These are phyloP conservation scores for Wickerhamiella pararugosa DNA, from an alignment of 1,139 yeast species.

Conservation along the genomic window DNA sequence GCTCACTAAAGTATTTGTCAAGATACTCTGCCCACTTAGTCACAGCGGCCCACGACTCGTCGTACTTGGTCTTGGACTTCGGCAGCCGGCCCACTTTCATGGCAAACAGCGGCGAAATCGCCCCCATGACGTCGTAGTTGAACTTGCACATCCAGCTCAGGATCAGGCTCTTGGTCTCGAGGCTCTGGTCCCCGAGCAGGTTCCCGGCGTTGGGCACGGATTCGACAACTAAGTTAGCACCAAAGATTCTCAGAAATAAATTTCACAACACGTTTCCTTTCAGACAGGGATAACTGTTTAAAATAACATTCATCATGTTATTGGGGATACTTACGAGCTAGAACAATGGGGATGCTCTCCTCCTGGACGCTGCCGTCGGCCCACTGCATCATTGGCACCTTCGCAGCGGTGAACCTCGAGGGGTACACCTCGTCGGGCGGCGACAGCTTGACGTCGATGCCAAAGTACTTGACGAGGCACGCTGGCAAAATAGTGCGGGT, in stretches of 20 bases:
- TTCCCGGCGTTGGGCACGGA: conserved; percentile 1
- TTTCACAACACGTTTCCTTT: conserved; percentile 16
- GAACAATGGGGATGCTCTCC: conserved; percentile 61
- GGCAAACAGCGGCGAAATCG: conserved; percentile 27
- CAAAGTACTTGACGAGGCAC: conserved; percentile 54
- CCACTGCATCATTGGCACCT: conserved; percentile 63
- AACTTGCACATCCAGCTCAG: conserved; percentile 72
- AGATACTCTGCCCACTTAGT: conserved; percentile 24
- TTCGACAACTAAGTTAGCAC: background rate
- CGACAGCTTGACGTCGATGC: conserved; percentile 51
- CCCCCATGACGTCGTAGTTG: conserved; percentile 50
- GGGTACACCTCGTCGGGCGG: conserved; percentile 51
- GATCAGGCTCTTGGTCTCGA: conserved; percentile 26
- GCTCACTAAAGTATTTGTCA: conserved; percentile 35
- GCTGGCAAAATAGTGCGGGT: conserved; percentile 33
- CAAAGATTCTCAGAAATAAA: conserved; percentile 10
- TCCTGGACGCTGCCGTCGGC: conserved; percentile 66
- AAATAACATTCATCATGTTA: conserved; percentile 13
- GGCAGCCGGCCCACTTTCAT: conserved; percentile 39
- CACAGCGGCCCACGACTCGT: conserved; percentile 33
- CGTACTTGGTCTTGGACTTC: conserved; percentile 72
- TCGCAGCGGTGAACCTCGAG: conserved; percentile 30
- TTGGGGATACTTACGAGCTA: conserved; percentile 22
- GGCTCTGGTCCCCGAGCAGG: conserved; percentile 5
- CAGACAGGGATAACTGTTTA: conserved; percentile 20